Evolutionary conservation across 352 stramenopile genomes (phyloP), one percentile per base, ranked within the genome.

Genomic region (Phytophthora foliorum): DNA sequence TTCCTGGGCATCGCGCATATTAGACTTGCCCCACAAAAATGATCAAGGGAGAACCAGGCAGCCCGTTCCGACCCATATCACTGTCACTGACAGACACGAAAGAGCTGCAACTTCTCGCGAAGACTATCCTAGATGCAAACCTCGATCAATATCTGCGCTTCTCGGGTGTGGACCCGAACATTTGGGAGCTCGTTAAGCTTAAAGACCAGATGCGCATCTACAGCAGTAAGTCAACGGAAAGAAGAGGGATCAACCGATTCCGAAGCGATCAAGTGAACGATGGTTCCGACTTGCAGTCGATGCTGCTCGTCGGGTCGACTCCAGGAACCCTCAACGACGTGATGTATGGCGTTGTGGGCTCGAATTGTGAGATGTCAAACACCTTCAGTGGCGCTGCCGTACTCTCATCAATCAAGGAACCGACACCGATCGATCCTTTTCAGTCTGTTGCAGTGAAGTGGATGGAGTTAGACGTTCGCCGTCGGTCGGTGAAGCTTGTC

Each of bases 361-460:
- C 57, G 57, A 38, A 9, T 16, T 0, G 32, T 16, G 32, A 16
- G 13, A 22, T 45, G n/a, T 7, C 21, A 29, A 82, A 77, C 34
- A 63, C 67, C 22, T 54, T 78, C n/a, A 68, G 55, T 21, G 67
- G 73, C 57, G 61, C 71, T 25, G 69, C 69, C 2, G 56, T 86
- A 13, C 60, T 90, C 7, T 69, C 69, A 4, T 63, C 49, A 1
- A 50, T 88, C 16, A 67, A 79, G 25, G 45, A 70, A 5, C 74
- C 81, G 6, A 82, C 74, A 9, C 16, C 39, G 19, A 62, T 77
- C 24, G 63, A 86, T 2, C 79, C 81, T 14, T 88, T 84, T 39
- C 57, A 65, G 19, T 60, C 57, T 10, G 36, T 72, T 4, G 25
- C 36, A n/a, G 24, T 81, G 0, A 81, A 78, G 29, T 81, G 69